Evolutionary conservation across 2,329 filamentous ascomycete genomes (phyloP), one percentile per base, ranked within the genome.

Genomic region (Neofusicoccum parvum): DNA sequence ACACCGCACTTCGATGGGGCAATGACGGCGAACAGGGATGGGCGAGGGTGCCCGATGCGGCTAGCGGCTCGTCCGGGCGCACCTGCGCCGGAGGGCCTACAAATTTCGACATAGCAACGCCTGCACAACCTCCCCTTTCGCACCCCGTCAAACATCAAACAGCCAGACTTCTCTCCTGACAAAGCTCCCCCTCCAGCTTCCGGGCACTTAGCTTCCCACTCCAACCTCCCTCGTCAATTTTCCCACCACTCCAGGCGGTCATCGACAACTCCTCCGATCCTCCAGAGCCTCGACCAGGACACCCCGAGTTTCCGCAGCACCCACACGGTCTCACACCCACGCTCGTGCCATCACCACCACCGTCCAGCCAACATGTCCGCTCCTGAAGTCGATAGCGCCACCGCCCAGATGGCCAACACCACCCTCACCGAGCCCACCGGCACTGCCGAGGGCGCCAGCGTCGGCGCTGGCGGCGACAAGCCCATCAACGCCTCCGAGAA

Each of bases 281-380:
- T 65, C 50, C 70, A 72, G 73, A 74, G 56, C 56, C 75, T 76
- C 68, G 73, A 75, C 76, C 75, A 77, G 77, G 78, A 79, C 76
- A 74, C 69, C 74, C 71, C 66, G 75, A 78, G 77, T 79, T 80
- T 80, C 76, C 72, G 76, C 77, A 78, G 74, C 37, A 39, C 71
- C 70, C 49, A 62, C 69, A 67, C 68, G 67, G 43, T 59, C 45
- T 65, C 49, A 58, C 53, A 49, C 53, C 50, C 36, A 37, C 48
- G 46, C 76, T 85, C 85, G 85, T 85, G 82, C 82, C 80, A 80
- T 82, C 80, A 83, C 82, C 80, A 80, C 72, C 84, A 79, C 81
- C 77, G 79, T 78, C 77, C 77, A 77, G 77, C 82, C 83, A 92
- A 83, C 81, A 98, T 98, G 94, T 96, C 94, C 91, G 85, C 88